Conservation (phyloP, 1,284 basidiomycete genomes). For the Pascua sp. region DNA sequence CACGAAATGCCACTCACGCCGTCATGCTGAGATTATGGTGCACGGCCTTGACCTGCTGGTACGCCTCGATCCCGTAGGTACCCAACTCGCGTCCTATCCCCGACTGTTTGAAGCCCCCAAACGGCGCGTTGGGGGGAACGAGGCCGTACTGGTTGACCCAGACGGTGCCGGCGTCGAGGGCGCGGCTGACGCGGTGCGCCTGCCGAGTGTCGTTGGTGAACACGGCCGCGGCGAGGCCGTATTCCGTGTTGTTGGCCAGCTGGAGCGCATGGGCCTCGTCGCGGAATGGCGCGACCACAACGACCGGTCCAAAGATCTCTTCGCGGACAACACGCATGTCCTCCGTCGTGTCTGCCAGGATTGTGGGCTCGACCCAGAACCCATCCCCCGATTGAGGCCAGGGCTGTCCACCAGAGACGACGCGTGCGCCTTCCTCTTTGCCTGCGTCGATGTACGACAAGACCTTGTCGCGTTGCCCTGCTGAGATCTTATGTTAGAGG, state of each 20-base stretch:
- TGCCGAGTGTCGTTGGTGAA: slow-evolving; percentile 86
- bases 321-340: slow-evolving; percentile 43
- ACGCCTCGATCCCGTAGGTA: slow-evolving; percentile 76
- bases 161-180: slow-evolving; percentile 72
- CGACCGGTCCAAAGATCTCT: slow-evolving; percentile 54
- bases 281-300: slow-evolving; percentile 49
- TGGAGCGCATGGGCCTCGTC: slow-evolving; percentile 55
- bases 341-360: slow-evolving; percentile 40
- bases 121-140: slow-evolving; percentile 77
- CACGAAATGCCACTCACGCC: no score
- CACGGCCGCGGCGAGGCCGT: slow-evolving; percentile 82
- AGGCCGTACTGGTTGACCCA: slow-evolving; percentile 88
- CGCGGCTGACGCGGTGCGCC: slow-evolving; percentile 75
- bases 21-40: no score
- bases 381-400: slow-evolving; percentile 38
- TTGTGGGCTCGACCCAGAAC: slow-evolving; percentile 49
- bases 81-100: slow-evolving; percentile 82
- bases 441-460: slow-evolving; percentile 85
- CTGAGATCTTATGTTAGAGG: slow-evolving; percentile 57
- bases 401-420: slow-evolving; percentile 68
- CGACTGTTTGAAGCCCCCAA: slow-evolving; percentile 86
- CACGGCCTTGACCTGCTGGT: slow-evolving; percentile 35
- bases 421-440: slow-evolving; percentile 75
- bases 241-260: slow-evolving; percentile 76
- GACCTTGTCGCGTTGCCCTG: slow-evolving; percentile 81